A percentile compares a stretch with the other conserved stretches of the same genome.
Conservation (phyloP, 257 asterid genomes). For the Capsicum baccatum region DNA sequence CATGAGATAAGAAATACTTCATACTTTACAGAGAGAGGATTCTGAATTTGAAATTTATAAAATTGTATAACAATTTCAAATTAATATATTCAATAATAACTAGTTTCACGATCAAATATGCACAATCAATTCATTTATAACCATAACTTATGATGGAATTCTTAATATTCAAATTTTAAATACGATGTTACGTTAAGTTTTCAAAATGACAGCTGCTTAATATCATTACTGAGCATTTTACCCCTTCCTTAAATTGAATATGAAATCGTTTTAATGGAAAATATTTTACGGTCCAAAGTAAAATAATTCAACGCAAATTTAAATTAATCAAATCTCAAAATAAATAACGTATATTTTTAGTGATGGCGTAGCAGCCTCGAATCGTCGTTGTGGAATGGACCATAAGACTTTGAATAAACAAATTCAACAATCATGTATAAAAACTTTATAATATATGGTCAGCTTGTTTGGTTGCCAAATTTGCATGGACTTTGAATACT, state of each 20-base stretch:
- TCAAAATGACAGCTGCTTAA: not conserved
- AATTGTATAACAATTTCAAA: not conserved
- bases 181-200: not conserved
- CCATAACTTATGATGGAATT: not conserved
- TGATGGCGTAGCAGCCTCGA: not conserved
- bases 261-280: not conserved
- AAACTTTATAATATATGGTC: not conserved
- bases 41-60: not conserved
- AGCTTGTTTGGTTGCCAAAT: not conserved
- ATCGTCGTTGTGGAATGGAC: not conserved
- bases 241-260: too few species aligned
- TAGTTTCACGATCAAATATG: not conserved
- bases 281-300: not conserved
- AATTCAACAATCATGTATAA: not conserved
- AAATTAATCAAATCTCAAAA: not conserved
- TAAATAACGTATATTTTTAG: not conserved
- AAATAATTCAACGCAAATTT: not conserved
- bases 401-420: not conserved
- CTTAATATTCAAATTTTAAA: not conserved
- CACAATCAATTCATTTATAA: not conserved
- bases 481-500: not conserved
- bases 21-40: not conserved
- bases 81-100: not conserved
- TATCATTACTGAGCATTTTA: too few species aligned
- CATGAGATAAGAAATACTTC: too few species aligned